Evolutionary conservation across 768 basidiomycete genomes (phyloP).

Genomic region (Pholiota conissans): DNA sequence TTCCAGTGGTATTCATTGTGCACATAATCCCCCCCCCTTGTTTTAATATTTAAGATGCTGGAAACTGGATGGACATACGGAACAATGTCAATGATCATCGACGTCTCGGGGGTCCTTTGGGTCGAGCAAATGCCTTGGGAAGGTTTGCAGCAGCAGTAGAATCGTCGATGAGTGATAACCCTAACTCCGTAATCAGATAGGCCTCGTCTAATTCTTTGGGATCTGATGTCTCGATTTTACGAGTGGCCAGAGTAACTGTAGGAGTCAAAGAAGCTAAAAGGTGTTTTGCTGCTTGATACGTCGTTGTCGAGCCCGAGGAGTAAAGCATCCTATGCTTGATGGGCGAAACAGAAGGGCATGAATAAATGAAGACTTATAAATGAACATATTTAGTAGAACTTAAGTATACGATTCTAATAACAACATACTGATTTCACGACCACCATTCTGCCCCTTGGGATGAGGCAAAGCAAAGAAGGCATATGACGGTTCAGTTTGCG

Average conservation of each 20-base stretch:
- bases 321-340: conserved; percentile 90
- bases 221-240: conserved; percentile 84
- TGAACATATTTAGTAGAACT: background rate
- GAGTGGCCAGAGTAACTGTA: conserved; percentile 41
- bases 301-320: conserved; percentile 63
- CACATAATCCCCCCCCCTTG: background rate
- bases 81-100: conserved; percentile 8
- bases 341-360: conserved; percentile 79
- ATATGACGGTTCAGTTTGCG: conserved; percentile 62
- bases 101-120: conserved; percentile 63
- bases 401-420: background rate
- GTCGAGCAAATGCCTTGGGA: conserved; percentile 62
- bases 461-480: conserved; percentile 70
- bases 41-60: background rate
- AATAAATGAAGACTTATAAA: conserved; percentile 86
- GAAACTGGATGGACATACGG: background rate
- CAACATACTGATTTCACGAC: conserved; percentile 61
- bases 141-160: conserved; percentile 13
- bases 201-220: conserved; percentile 68
- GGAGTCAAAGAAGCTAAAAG: conserved; percentile 45
- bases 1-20: background rate
- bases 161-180: conserved; percentile 24
- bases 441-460: conserved; percentile 32
- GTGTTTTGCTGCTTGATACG: conserved; percentile 57
- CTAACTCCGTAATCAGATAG: conserved; percentile 62